These are phyloP conservation scores for Wickerhamomyces hampshirensis DNA, from an alignment of 805 yeast species.

Conservation along the genomic window DNA sequence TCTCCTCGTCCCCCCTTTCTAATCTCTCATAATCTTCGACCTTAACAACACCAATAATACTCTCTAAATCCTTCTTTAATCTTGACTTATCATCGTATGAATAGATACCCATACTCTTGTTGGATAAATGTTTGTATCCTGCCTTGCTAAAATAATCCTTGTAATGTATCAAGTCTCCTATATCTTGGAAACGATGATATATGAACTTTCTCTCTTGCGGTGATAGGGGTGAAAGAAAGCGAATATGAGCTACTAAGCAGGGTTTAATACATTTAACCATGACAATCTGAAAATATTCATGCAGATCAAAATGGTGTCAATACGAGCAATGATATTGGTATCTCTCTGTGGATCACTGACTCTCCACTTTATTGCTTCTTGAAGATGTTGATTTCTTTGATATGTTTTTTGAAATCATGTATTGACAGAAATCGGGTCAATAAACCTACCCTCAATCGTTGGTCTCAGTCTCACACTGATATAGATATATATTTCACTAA, in stretches of 20 bases:
- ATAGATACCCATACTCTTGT: constrained; percentile 13
- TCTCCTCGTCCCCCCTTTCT: constrained; percentile 1
- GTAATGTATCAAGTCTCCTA: constrained; percentile 12
- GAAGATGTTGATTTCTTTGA: too few relatives aligned
- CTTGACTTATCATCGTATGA: not conserved
- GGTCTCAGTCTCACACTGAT: too few relatives aligned
- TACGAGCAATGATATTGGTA: too few relatives aligned
- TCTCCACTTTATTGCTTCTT: too few relatives aligned
- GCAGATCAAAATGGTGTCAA: too few relatives aligned
- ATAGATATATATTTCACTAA: too few relatives aligned
- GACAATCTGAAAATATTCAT: too few relatives aligned
- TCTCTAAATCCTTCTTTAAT: constrained; percentile 1
- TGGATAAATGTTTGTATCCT: constrained; percentile 12
- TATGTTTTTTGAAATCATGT: too few relatives aligned
- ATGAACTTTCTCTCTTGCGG: constrained; percentile 3
- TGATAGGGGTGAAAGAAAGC: constrained; percentile 6
- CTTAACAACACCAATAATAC: constrained; percentile 8
- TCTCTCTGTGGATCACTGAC: too few relatives aligned
- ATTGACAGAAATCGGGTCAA: too few relatives aligned
- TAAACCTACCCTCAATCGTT: too few relatives aligned
- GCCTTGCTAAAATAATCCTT: constrained; percentile 11
- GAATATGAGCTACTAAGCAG: constrained; percentile 11
- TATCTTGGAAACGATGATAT: constrained; percentile 4
- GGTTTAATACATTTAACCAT: too few relatives aligned
- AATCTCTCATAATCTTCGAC: constrained; percentile 2